These are phyloP conservation scores for Asterophora lycoperdoides DNA, from an alignment of 768 basidiomycete genomes.

Conservation along the genomic window DNA sequence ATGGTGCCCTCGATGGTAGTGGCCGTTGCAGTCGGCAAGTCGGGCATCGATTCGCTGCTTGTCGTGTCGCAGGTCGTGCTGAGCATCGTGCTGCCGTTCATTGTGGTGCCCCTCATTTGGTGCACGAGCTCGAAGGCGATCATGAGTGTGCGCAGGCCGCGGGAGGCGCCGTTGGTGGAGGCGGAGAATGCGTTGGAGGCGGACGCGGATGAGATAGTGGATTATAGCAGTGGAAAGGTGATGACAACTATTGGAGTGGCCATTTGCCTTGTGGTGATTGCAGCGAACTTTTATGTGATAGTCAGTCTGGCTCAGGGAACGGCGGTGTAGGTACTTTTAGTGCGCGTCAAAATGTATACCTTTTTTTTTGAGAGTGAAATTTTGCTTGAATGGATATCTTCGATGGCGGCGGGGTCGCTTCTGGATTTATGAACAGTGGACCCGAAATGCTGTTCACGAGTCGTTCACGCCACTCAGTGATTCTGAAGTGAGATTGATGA, in stretches of 20 bases:
- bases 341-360: too few relatives aligned
- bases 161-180: conserved; percentile 17
- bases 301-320: conserved; percentile 39
- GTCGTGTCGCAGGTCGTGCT: conserved; percentile 83
- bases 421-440: too few relatives aligned
- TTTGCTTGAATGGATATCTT: too few relatives aligned
- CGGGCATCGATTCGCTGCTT: conserved; percentile 74
- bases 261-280: conserved; percentile 62
- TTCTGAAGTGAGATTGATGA: too few relatives aligned
- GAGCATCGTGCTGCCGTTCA: conserved; percentile 79
- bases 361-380: too few relatives aligned
- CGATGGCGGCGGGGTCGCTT: too few relatives aligned
- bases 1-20: conserved; percentile 81
- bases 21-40: conserved; percentile 63
- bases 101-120: conserved; percentile 76
- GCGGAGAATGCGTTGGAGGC: conserved; percentile 15
- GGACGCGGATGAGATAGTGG: conserved; percentile 39
- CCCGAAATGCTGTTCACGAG: too few relatives aligned
- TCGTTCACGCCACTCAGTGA: too few relatives aligned
- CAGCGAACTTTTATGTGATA: conserved; percentile 77
- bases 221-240: conserved; percentile 61
- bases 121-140: conserved; percentile 67
- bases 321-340: not conserved
- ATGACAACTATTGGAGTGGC: conserved; percentile 45
- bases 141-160: conserved; percentile 61